These are phyloP conservation scores for Meripilus lineatus DNA, from an alignment of 1,284 basidiomycete genomes.

Conservation along the genomic window DNA sequence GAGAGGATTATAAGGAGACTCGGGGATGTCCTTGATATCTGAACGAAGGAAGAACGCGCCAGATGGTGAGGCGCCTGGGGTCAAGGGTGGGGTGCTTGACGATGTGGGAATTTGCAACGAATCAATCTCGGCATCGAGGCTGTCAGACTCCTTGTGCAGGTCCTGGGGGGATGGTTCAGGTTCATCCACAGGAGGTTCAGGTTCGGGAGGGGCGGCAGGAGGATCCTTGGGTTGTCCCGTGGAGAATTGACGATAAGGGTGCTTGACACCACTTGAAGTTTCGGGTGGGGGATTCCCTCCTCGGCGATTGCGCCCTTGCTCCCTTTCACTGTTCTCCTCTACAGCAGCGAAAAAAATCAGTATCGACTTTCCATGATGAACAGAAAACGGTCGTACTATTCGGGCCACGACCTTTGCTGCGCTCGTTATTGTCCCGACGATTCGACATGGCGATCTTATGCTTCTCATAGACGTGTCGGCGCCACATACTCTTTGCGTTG, in stretches of 20 bases:
- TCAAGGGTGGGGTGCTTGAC: constrained; percentile 25
- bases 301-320: background rate
- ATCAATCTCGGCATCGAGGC: background rate
- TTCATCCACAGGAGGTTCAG: background rate
- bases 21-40: constrained; percentile 35
- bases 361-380: background rate
- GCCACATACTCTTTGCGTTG: constrained; percentile 85
- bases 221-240: background rate
- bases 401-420: constrained; percentile 44
- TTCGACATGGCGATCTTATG: constrained; percentile 85
- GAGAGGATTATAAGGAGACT: constrained; percentile 69
- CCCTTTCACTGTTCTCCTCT: constrained; percentile 24
- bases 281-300: background rate
- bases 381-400: constrained; percentile 40
- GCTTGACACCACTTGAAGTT: background rate
- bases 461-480: constrained; percentile 79
- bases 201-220: background rate
- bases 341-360: background rate
- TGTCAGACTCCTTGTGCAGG: background rate
- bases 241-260: background rate
- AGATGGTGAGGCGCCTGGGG: constrained; percentile 20
- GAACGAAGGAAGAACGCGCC: constrained; percentile 15
- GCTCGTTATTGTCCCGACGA: constrained; percentile 61
- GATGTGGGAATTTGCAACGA: constrained; percentile 12
- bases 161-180: background rate